These are phyloP conservation scores for Pedinophyceae sp. DNA, from an alignment of 139 green algal genomes.

Conservation along the genomic window DNA sequence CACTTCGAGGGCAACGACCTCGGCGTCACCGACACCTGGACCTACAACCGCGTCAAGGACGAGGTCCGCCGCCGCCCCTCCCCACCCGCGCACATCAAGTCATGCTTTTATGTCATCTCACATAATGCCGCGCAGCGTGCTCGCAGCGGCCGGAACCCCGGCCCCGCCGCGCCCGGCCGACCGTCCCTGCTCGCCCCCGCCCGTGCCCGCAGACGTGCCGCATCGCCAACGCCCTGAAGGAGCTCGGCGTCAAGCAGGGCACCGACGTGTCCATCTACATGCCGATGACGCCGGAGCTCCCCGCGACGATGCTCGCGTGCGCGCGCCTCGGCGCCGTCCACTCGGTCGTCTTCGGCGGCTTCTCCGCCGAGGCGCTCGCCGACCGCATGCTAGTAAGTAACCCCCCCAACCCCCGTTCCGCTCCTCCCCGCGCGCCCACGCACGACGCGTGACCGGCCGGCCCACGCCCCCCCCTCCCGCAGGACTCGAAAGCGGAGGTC, in stretches of 20 bases:
- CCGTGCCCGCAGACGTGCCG: too few species aligned
- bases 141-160: too few species aligned
- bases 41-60: constrained; percentile 55
- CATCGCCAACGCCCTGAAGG: constrained; percentile 75
- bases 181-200: too few species aligned
- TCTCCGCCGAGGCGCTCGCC: constrained; percentile 73
- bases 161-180: too few species aligned
- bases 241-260: constrained; percentile 59
- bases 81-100: background rate
- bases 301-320: constrained; percentile 81
- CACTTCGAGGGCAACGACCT: constrained; percentile 80
- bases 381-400: constrained; percentile 47
- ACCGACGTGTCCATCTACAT: constrained; percentile 88
- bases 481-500: too few species aligned
- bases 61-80: constrained; percentile 23
- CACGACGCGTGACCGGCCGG: too few species aligned
- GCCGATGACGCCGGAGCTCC: constrained; percentile 87
- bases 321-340: constrained; percentile 87
- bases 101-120: too few species aligned
- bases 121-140: too few species aligned
- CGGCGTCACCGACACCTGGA: constrained; percentile 33
- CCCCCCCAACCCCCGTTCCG: constrained; percentile 5
- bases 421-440: too few species aligned
- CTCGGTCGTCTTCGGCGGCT: constrained; percentile 90
- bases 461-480: too few species aligned